Percentiles rank a stretch among this genome's conserved stretches.
Evolutionary conservation across 2,329 filamentous ascomycete species (phyloP).

Genomic region (Bipolaris bicolor): DNA sequence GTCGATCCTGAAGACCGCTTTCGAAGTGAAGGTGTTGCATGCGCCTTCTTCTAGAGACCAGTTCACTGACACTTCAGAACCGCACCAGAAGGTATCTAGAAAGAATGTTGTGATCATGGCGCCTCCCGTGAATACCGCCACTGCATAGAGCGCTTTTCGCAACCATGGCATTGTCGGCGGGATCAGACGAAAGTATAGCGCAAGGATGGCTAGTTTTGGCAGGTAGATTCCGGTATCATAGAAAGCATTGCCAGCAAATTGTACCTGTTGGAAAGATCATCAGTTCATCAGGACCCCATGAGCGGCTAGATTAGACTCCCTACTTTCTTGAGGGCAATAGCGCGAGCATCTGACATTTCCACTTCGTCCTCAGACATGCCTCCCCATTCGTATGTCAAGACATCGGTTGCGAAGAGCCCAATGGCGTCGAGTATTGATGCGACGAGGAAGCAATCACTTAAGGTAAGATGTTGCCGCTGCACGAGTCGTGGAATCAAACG

Average conservation of each 20-base stretch:
- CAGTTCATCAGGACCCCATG: background rate
- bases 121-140: slow-evolving; percentile 14
- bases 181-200: slow-evolving; percentile 25
- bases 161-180: slow-evolving; percentile 27
- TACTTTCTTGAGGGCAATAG: slow-evolving; percentile 27
- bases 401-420: slow-evolving; percentile 27
- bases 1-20: slow-evolving; percentile 26
- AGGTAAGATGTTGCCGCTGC: slow-evolving; percentile 20
- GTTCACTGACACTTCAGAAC: slow-evolving; percentile 24
- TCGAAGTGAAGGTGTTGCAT: slow-evolving; percentile 28
- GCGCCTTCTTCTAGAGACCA: slow-evolving; percentile 25
- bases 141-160: slow-evolving; percentile 19
- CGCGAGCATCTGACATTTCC: slow-evolving; percentile 12
- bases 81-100: slow-evolving; percentile 30
- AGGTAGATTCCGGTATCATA: slow-evolving; percentile 30
- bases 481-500: slow-evolving; percentile 25
- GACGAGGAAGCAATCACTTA: slow-evolving; percentile 26
- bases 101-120: slow-evolving; percentile 25
- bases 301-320: background rate
- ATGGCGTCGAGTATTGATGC: slow-evolving; percentile 24
- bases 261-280: slow-evolving; percentile 11
- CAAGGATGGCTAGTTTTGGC: slow-evolving; percentile 26
- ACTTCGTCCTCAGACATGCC: slow-evolving; percentile 24
- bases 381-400: slow-evolving; percentile 27
- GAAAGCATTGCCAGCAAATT: slow-evolving; percentile 28